phyloP scores from a whole-genome alignment of 192 early-diverging fungal genomes.

The Coemansia sp. region DNA sequence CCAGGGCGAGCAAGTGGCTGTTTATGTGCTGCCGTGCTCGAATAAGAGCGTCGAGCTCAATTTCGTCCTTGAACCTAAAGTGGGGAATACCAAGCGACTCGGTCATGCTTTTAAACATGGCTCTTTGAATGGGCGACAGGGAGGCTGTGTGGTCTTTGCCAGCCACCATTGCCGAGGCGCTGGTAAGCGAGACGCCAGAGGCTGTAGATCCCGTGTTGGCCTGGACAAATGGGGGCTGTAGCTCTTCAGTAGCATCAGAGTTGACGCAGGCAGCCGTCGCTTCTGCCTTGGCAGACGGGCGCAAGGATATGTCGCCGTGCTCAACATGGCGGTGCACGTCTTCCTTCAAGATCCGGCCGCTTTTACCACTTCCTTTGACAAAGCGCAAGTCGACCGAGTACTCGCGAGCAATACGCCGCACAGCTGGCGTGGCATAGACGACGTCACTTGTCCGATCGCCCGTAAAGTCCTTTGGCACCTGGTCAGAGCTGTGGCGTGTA shows the following conservation, averaged over 20 bases:
- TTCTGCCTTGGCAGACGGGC: neutral
- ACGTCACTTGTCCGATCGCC: slow-evolving; percentile 30
- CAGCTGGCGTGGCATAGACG: slow-evolving; percentile 83
- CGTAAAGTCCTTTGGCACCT: slow-evolving; percentile 15
- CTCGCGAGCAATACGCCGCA: slow-evolving; percentile 81
- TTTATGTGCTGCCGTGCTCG: slow-evolving; percentile 68
- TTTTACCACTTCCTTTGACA: slow-evolving; percentile 79
- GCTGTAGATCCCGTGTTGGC: slow-evolving; percentile 19
- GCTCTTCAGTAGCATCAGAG: slow-evolving; percentile 1
- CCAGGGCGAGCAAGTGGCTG: slow-evolving; percentile 51
- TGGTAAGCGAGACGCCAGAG: slow-evolving; percentile 20
- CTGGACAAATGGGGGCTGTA: slow-evolving; percentile 30
- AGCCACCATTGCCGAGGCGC: slow-evolving; percentile 14
- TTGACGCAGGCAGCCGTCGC: neutral
- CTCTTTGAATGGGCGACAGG: slow-evolving; percentile 86
- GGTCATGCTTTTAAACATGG: slow-evolving; percentile 97
- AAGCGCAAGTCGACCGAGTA: slow-evolving; percentile 67
- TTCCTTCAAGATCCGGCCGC: slow-evolving; percentile 87
- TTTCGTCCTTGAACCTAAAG: slow-evolving; percentile 91
- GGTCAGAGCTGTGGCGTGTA: neutral
- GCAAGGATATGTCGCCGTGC: neutral
- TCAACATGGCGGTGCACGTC: slow-evolving; percentile 63
- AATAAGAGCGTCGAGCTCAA: slow-evolving; percentile 69
- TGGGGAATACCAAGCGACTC: slow-evolving; percentile 89
- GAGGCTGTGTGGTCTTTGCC: slow-evolving; percentile 58